Evolutionary conservation across 306 rosid species (phyloP), one percentile per base, ranked within the genome.

Genomic region (Alnus glutinosa): DNA sequence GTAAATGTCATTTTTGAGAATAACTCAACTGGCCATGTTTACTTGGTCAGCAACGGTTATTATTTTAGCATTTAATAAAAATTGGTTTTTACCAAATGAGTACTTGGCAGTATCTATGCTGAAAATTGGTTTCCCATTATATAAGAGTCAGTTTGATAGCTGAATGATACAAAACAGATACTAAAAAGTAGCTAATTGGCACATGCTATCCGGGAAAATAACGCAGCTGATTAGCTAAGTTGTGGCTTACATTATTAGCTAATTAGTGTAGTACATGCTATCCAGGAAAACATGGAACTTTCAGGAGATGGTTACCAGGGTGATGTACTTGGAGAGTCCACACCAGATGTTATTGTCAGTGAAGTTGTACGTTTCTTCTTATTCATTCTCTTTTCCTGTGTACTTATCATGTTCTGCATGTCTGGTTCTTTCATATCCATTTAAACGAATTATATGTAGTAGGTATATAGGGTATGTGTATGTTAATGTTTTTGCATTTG

Each of bases 301-400:
- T 74, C 85, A 71, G 93, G 87, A 79, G 97, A 89, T 82, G 97
- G 93, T 78, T 94, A 92, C 77, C 83, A 83, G 59, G 97, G 87
- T 68, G 98, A 94, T 88, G 86, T 92, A 79, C 84, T 94, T 63
- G 98, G 98, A 84, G 98, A 94, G 82, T 87, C 89, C 77, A 94
- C 97, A 13, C 98, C 98, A 9, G 98, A 94, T 84, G 95, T 92
- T 73, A 81, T 94, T 49, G 92, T 94, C 87, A 89, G 82, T 68
- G 97, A 92, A 89, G 86, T 94, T 77, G 98, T 94, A 92, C 1
- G 97, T 85, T 16, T 49, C 19, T 55, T 13, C n/a, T 63, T 42
- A 9, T 4, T 68, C 51, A 18, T 59, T 50, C 49, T 75, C 71
- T 8, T 50, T 37, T 72, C 32, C 85, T 30, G 50, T 75, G 73